Percentiles rank a stretch among this genome's conserved stretches.
Conservation (phyloP, 2,329 filamentous ascomycete species). For the Fusarium avenaceum region DNA sequence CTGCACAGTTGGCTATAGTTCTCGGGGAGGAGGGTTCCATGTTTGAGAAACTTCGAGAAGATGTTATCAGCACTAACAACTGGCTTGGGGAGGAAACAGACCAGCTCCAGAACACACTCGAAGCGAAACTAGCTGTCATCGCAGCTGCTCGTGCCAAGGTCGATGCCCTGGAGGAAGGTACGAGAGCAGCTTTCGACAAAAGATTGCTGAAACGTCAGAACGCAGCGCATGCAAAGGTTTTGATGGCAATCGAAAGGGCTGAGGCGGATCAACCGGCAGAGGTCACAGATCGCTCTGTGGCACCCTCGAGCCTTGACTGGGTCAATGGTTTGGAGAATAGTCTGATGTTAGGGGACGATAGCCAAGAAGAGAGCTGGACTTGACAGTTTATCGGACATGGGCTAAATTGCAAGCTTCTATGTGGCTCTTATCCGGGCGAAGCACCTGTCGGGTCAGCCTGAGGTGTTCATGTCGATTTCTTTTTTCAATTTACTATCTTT, state of each 20-base stretch:
- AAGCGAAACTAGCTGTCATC: not conserved
- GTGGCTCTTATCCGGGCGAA: too few species aligned
- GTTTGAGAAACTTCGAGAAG: fast-evolving
- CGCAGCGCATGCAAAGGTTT: not conserved
- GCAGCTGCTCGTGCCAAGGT: not conserved
- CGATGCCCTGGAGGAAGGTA: not conserved
- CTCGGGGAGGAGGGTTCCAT: fast-evolving
- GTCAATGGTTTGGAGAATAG: constrained; percentile 11
- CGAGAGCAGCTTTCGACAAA: fast-evolving
- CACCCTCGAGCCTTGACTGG: not conserved
- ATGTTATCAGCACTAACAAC: fast-evolving
- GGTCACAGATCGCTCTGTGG: fast-evolving
- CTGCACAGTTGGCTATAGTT: fast-evolving
- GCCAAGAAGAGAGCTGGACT: not conserved
- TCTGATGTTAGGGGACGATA: not conserved
- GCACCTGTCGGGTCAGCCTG: too few species aligned
- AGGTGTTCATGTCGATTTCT: too few species aligned
- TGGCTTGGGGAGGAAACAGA: not conserved
- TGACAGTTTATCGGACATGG: not conserved
- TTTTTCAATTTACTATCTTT: too few species aligned
- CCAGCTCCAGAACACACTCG: fast-evolving
- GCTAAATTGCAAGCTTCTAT: too few species aligned
- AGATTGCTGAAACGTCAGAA: not conserved
- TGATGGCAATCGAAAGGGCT: not conserved
- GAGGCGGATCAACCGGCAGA: not conserved